A percentile compares a stretch with the other conserved stretches of the same genome.
Evolutionary conservation across 495 filamentous ascomycete species (phyloP).

Genomic region (Letharia columbiana): DNA sequence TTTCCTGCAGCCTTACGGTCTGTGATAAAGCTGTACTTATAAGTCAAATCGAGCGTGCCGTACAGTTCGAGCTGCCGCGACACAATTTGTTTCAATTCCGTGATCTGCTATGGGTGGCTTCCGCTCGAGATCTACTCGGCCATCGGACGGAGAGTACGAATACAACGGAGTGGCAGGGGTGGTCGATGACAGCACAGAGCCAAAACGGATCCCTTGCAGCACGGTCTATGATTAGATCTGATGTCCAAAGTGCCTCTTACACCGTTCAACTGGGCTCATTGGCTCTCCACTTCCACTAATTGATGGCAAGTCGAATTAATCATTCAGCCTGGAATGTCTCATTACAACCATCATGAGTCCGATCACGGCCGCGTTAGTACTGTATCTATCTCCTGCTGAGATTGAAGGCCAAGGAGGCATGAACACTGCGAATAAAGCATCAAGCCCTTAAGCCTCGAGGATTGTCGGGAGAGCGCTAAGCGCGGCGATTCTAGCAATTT

Average conservation of each 20-base stretch:
- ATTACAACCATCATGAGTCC: background rate
- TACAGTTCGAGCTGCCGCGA: background rate
- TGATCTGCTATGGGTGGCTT: background rate
- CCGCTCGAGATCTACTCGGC: background rate
- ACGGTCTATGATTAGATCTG: background rate
- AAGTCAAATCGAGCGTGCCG: background rate
- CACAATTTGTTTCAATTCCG: background rate
- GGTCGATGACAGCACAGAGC: background rate
- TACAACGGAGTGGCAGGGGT: background rate
- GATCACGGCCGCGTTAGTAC: background rate
- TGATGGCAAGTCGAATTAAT: background rate
- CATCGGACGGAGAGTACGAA: background rate
- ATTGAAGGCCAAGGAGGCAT: background rate
- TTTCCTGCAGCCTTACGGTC: background rate
- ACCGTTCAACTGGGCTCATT: background rate
- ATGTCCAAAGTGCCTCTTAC: background rate
- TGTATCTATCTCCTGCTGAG: background rate
- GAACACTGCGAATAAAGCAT: background rate
- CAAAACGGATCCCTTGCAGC: background rate
- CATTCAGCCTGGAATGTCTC: background rate
- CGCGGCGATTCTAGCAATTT: slow-evolving; percentile 2
- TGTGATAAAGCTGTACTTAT: background rate
- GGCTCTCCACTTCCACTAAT: background rate
- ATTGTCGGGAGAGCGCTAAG: background rate
- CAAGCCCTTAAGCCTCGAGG: background rate